phyloP scores from a whole-genome alignment of 2,329 filamentous ascomycete species.

The Pseudogymnoascus sp. region DNA sequence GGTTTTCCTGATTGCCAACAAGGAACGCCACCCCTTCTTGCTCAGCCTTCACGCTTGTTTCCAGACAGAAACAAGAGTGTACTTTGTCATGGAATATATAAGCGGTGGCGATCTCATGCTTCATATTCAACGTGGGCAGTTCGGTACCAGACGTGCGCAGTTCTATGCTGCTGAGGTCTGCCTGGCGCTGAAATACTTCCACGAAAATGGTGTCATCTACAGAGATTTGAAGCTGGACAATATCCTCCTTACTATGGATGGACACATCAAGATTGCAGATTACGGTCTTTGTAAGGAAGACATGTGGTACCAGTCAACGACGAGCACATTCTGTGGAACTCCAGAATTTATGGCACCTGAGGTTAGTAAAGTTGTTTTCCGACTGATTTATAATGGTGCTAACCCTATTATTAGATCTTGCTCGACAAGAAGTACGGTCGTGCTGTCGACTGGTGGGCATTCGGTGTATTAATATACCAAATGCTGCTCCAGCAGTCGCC shows the following conservation, averaged over 20 bases:
- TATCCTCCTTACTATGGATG: slow-evolving; percentile 87
- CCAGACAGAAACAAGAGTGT: slow-evolving; percentile 95
- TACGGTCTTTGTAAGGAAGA: slow-evolving; percentile 99
- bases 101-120: slow-evolving; percentile 98
- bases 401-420: slow-evolving; percentile 62
- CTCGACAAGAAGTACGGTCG: slow-evolving; percentile 97
- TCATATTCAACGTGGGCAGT: slow-evolving; percentile 94
- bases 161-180: slow-evolving; percentile 98
- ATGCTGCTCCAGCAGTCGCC: slow-evolving; percentile 99
- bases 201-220: slow-evolving; percentile 98
- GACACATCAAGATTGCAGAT: slow-evolving; percentile 97
- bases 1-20: slow-evolving; percentile 94
- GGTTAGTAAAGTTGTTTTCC: slow-evolving; percentile 42
- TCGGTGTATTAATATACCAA: slow-evolving; percentile 97
- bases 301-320: slow-evolving; percentile 98
- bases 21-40: slow-evolving; percentile 92
- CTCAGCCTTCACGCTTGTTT: slow-evolving; percentile 95
- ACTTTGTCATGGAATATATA: slow-evolving; percentile 99
- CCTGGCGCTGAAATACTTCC: slow-evolving; percentile 95
- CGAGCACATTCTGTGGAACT: slow-evolving; percentile 98
- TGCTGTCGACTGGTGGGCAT: slow-evolving; percentile 99
- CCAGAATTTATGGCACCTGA: slow-evolving; percentile 99
- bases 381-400: slow-evolving; percentile 23
- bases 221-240: slow-evolving; percentile 75
- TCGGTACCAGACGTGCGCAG: slow-evolving; percentile 92